phyloP scores from a whole-genome alignment of 805 yeast genomes.

The Clavispora asparagi region DNA sequence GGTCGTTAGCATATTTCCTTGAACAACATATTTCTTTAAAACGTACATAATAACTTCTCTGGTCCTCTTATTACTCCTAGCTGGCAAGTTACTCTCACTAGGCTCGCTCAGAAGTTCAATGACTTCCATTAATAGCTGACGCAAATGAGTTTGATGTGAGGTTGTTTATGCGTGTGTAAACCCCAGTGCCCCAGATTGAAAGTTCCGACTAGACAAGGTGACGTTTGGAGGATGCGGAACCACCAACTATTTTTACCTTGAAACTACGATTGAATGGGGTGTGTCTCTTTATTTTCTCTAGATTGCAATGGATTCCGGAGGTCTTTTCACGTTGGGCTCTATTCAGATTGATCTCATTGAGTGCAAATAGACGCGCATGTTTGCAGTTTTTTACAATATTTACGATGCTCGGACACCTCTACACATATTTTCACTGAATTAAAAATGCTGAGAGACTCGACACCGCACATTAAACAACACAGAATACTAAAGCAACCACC shows the following conservation, averaged over 20 bases:
- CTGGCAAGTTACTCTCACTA: not conserved
- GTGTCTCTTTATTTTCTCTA: too few relatives aligned
- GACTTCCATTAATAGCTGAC: slow-evolving; percentile 5
- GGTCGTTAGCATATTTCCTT: not conserved
- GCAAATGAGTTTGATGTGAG: not conserved
- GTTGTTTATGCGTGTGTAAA: slow-evolving; percentile 6
- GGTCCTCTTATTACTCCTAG: not conserved
- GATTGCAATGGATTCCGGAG: not conserved
- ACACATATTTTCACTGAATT: too few relatives aligned
- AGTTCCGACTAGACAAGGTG: not conserved
- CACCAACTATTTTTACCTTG: too few relatives aligned
- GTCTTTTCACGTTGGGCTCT: too few relatives aligned
- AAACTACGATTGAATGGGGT: too few relatives aligned
- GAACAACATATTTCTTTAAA: too few relatives aligned
- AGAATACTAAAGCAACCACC: too few relatives aligned
- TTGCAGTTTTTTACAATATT: slow-evolving; percentile 4
- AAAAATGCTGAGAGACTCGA: not conserved
- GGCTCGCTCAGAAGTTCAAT: slow-evolving; percentile 14
- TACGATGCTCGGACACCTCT: not conserved
- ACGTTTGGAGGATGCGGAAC: too few relatives aligned
- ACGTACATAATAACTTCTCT: slow-evolving; percentile 10
- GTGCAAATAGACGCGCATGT: not conserved
- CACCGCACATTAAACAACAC: too few relatives aligned
- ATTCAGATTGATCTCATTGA: not conserved
- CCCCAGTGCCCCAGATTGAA: slow-evolving; percentile 19